These are phyloP conservation scores for Herpotrichia juniperi DNA, from an alignment of 2,329 filamentous ascomycete species.

Conservation along the genomic window DNA sequence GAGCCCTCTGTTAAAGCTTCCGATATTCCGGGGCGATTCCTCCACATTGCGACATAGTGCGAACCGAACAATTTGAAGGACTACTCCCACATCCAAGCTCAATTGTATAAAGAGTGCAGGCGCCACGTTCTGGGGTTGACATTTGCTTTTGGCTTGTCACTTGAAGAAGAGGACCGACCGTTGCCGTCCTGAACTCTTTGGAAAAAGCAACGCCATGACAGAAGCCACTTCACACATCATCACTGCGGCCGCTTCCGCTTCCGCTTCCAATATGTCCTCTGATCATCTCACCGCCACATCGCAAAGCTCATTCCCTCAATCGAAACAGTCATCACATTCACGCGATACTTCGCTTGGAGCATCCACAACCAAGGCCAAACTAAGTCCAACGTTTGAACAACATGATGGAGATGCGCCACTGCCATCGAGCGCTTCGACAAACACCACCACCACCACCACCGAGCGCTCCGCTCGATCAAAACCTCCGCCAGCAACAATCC, in stretches of 20 bases:
- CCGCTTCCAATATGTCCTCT: slow-evolving; percentile 1
- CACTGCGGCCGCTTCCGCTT: slow-evolving; percentile 1
- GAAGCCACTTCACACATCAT: slow-evolving; percentile 6
- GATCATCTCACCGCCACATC: not conserved
- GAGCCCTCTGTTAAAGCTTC: not conserved
- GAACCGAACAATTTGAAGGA: not conserved
- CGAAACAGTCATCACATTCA: not conserved
- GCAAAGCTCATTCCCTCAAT: not conserved
- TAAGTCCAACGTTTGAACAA: not conserved
- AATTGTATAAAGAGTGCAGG: slow-evolving; percentile 1
- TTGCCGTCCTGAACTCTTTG: not conserved
- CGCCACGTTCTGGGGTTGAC: not conserved
- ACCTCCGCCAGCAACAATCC: slow-evolving; percentile 16
- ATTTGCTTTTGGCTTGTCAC: not conserved
- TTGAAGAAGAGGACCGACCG: not conserved
- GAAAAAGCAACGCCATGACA: slow-evolving; percentile 2
- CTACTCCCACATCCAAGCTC: not conserved
- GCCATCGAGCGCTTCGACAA: slow-evolving; percentile 6
- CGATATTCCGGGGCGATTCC: slow-evolving; percentile 7
- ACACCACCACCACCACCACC: not conserved
- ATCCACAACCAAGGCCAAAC: slow-evolving; percentile 3
- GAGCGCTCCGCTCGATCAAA: not conserved
- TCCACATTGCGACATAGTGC: slow-evolving; percentile 2
- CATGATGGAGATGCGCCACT: not conserved
- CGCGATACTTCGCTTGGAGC: slow-evolving; percentile 5